Conservation (phyloP, 768 basidiomycete species). For the Cystofilobasidium capitatum region DNA sequence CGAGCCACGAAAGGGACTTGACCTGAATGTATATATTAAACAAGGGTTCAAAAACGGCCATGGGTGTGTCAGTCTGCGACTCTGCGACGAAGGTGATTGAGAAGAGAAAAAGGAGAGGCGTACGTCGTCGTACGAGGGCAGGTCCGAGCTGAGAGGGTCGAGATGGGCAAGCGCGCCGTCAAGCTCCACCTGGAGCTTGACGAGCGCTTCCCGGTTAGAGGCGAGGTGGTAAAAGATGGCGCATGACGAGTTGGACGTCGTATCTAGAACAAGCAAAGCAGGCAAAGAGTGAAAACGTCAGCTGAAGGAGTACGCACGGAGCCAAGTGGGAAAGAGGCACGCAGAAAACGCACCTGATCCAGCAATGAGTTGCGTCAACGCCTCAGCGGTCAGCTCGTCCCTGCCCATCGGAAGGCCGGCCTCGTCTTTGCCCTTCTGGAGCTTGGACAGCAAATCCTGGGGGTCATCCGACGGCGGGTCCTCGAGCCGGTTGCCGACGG, state of each 20-base stretch:
- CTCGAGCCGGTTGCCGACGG: constrained; percentile 62
- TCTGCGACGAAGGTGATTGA: background rate
- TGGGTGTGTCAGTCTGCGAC: background rate
- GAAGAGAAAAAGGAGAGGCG: background rate
- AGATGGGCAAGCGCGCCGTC: constrained; percentile 49
- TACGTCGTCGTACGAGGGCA: constrained; percentile 14
- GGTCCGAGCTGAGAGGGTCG: constrained; percentile 35
- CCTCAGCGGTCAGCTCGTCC: constrained; percentile 77
- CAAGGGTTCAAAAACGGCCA: background rate
- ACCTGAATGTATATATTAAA: background rate
- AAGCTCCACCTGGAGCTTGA: constrained; percentile 66
- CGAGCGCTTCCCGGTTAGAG: constrained; percentile 53
- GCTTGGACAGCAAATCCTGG: constrained; percentile 68
- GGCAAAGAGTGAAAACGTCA: background rate
- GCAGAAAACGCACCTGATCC: constrained; percentile 39
- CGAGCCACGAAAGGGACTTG: constrained; percentile 51
- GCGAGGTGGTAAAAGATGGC: constrained; percentile 81
- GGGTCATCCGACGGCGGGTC: constrained; percentile 55
- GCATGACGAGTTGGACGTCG: constrained; percentile 86
- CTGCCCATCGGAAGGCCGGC: constrained; percentile 68
- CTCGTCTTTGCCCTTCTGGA: constrained; percentile 67
- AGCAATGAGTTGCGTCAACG: constrained; percentile 48
- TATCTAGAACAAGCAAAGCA: constrained; percentile 50
- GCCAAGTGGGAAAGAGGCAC: background rate
- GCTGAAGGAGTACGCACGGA: background rate